A percentile compares a stretch with the other conserved stretches of the same genome.
These are phyloP conservation scores for Plasmodium reichenowi DNA, from an alignment of 169 alveolate species.

Conservation along the genomic window DNA sequence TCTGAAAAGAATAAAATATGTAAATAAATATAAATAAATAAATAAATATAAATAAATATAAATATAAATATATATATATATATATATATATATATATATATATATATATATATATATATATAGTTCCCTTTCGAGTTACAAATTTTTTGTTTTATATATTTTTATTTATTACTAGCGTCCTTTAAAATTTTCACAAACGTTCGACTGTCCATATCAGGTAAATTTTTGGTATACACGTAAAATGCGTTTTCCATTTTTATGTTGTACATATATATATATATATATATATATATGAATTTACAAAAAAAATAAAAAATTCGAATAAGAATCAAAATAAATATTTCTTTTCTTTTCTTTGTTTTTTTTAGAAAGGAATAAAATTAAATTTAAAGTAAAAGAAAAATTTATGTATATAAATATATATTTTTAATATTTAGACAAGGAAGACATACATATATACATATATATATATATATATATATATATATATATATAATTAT, in stretches of 20 bases:
- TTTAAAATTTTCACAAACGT: constrained; percentile 88
- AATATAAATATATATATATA: not conserved
- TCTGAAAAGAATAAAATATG: constrained; percentile 37
- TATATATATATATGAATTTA: no score
- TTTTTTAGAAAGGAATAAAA: no score
- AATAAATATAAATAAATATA: constrained; percentile 6
- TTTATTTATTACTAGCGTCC: constrained; percentile 77
- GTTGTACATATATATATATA: not conserved
- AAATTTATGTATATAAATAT: no score
- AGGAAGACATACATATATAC: no score
- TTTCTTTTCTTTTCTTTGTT: no score
- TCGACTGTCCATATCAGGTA: constrained; percentile 87
- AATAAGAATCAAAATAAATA: no score
- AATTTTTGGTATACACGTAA: constrained; percentile 84
- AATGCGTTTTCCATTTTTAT: constrained; percentile 81
- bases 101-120: not conserved
- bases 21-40: not conserved
- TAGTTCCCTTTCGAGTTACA: not conserved
- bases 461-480: no score
- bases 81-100: not conserved
- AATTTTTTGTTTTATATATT: not conserved
- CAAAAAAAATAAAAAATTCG: no score
- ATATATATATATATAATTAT: no score
- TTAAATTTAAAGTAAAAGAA: no score
- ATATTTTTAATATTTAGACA: no score